Base-by-base conservation (phyloP, 179 eudicot species). In the Gypsophila paniculata region DNA sequence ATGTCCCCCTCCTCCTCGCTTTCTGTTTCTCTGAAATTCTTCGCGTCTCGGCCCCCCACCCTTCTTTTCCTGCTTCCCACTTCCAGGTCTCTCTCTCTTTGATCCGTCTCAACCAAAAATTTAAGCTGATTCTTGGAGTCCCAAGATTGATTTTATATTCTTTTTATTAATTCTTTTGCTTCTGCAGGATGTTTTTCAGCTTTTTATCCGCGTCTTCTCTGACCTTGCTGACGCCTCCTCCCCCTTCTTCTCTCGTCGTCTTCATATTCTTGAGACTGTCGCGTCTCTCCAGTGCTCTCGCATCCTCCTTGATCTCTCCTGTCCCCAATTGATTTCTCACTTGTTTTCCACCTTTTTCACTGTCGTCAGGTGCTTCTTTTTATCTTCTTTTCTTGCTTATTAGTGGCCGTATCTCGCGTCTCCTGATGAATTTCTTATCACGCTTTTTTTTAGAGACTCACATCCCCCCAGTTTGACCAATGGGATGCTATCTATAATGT, bases 31-130 rank as follows among this genome's bases (percentile, higher is more conserved):
- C 90, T 75, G 98, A 89, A 86, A 82, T 93, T 68, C 75, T 93
- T 61, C 78, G 96, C 76, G 71, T 94, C 68, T 80, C 91, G 69
- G 96, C 97, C 55, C 99, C 97, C 66, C 82, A 90, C 70, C 99
- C 99, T 49, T 85, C 79, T 49, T 88, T 88, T 68, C 74, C 79
- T 61, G 88, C 86, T 75, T 79, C 77, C 61, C 73, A 77, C 25
- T 80, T 78, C 48, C 83, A 81, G 98, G 98, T 93, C 72, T 8
- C 14, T 67, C 9, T 44, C 18, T 65, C 32, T n/a, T n/a, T n/a
- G n/a, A n/a, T n/a, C n/a, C n/a, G n/a, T n/a, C n/a, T n/a, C n/a
- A n/a, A n/a, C n/a, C n/a, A n/a, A n/a, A n/a, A n/a, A n/a, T n/a
- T n/a, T n/a, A n/a, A n/a, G n/a, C n/a, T n/a, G n/a, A n/a, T n/a